A percentile compares a stretch with the other conserved stretches of the same genome.
These are phyloP conservation scores for Tylopilus plumbeoviolaceoides DNA, from an alignment of 768 basidiomycete genomes.

Conservation along the genomic window DNA sequence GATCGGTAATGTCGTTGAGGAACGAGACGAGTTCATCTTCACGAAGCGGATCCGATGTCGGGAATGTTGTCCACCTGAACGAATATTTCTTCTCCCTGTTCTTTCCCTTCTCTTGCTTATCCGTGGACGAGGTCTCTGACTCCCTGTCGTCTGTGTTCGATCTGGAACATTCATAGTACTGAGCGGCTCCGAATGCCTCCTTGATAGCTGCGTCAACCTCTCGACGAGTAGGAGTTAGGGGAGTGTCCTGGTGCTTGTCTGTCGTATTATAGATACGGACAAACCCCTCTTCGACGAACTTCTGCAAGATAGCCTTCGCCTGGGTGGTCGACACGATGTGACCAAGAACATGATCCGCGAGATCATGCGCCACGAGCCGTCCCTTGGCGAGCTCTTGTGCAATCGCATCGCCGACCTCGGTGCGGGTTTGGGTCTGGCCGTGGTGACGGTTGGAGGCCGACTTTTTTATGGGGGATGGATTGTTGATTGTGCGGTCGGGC, in stretches of 20 bases:
- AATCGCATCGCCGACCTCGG: neutral
- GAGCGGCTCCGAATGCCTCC: constrained; percentile 5
- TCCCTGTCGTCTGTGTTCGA: neutral
- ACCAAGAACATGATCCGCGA: constrained; percentile 10
- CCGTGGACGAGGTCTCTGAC: neutral
- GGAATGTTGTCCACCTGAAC: constrained; percentile 5
- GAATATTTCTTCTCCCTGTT: neutral
- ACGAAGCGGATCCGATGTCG: neutral
- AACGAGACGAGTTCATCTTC: constrained; percentile 13
- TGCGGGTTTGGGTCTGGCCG: neutral
- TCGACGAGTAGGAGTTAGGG: neutral
- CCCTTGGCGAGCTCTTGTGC: constrained; percentile 5
- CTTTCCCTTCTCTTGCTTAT: neutral
- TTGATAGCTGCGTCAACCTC: neutral
- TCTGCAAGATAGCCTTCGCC: neutral
- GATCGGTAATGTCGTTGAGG: constrained; percentile 8
- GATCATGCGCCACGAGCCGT: constrained; percentile 9
- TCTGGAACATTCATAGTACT: neutral
- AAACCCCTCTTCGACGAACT: neutral
- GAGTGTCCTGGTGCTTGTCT: no score
- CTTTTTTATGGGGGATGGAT: constrained; percentile 3
- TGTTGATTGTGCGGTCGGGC: neutral
- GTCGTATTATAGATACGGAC: constrained; percentile 1
- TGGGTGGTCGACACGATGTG: neutral
- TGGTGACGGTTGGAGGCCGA: constrained; percentile 2